phyloP scores from a whole-genome alignment of 1,284 basidiomycete genomes.

The Ceratobasidium sp. region DNA sequence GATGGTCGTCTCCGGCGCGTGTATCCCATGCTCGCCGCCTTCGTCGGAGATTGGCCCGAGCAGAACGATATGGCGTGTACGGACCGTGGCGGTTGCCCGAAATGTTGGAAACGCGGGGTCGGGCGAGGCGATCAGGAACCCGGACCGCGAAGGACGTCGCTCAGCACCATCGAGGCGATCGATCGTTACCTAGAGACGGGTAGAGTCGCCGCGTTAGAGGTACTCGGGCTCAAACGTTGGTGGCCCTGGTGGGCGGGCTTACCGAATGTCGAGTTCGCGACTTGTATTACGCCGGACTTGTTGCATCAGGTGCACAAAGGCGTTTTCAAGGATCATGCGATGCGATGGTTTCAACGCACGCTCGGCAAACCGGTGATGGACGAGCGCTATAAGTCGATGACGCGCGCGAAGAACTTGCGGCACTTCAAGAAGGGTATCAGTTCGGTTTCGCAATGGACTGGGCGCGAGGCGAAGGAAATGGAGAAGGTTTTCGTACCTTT shows the following conservation, averaged over 20 bases:
- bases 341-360: background rate
- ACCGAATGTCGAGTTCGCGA: slow-evolving; percentile 50
- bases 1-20: slow-evolving; percentile 44
- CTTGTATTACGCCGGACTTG: slow-evolving; percentile 54
- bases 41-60: slow-evolving; percentile 45
- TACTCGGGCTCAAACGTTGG: background rate
- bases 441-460: slow-evolving; percentile 24
- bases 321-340: slow-evolving; percentile 55
- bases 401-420: background rate
- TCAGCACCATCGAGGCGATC: background rate
- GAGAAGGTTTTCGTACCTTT: background rate
- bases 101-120: no score
- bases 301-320: slow-evolving; percentile 59
- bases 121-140: no score
- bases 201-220: background rate
- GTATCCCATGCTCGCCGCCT: slow-evolving; percentile 50
- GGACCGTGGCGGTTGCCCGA: slow-evolving; percentile 22
- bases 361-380: background rate
- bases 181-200: background rate
- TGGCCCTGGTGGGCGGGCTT: slow-evolving; percentile 19
- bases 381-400: background rate
- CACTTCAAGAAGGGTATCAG: background rate
- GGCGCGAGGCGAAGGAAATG: slow-evolving; percentile 28
- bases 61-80: slow-evolving; percentile 44
- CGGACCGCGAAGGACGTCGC: no score